Conservation (phyloP, 2,329 filamentous ascomycete species). For the Penicillium sp. region DNA sequence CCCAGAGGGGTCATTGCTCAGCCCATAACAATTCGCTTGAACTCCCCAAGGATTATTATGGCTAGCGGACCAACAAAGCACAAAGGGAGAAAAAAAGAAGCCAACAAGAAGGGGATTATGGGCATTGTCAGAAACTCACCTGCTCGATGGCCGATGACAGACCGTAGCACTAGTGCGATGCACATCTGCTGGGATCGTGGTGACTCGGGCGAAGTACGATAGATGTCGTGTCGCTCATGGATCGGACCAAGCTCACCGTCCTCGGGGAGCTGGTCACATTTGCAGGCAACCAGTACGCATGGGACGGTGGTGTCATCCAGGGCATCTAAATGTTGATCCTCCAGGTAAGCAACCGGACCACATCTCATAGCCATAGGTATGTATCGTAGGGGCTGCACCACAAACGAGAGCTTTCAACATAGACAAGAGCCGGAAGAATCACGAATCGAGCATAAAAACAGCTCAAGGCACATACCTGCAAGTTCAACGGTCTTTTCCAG, state of each 20-base stretch:
- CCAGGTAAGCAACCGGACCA: neutral
- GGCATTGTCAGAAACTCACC: slow-evolving; percentile 60
- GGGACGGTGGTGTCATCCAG: slow-evolving; percentile 75
- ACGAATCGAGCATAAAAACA: neutral
- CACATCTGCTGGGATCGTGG: slow-evolving; percentile 77
- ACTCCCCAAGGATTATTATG: neutral
- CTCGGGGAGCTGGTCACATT: slow-evolving; percentile 79
- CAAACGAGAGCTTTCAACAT: neutral
- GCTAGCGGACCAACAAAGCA: neutral
- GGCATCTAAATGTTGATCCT: slow-evolving; percentile 61
- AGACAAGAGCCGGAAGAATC: neutral
- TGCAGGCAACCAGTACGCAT: slow-evolving; percentile 82
- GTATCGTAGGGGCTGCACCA: neutral
- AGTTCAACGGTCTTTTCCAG: slow-evolving; percentile 76
- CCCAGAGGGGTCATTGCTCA: slow-evolving; percentile 27
- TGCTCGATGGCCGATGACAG: slow-evolving; percentile 70
- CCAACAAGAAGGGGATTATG: neutral
- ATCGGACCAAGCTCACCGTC: slow-evolving; percentile 74
- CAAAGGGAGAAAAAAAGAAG: neutral
- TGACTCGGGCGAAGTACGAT: slow-evolving; percentile 73
- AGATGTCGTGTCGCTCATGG: slow-evolving; percentile 73
- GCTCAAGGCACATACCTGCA: slow-evolving; percentile 68
- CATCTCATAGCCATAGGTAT: neutral
- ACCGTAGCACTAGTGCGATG: slow-evolving; percentile 75
- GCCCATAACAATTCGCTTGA: slow-evolving; percentile 8